phyloP scores from a whole-genome alignment of 2,329 filamentous ascomycete genomes.

The Xylaria sp. region DNA sequence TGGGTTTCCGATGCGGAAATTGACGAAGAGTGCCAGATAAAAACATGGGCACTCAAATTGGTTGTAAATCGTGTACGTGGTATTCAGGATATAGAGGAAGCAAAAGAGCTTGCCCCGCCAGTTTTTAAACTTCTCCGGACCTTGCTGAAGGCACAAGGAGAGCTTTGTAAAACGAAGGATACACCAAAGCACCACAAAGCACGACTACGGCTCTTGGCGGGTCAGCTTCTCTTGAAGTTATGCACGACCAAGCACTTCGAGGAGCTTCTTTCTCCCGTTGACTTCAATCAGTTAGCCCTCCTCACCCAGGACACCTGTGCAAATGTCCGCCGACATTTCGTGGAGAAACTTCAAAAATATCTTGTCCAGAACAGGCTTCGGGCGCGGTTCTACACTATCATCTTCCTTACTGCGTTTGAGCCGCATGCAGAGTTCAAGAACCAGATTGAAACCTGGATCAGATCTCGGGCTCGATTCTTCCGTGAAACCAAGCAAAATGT shows the following conservation, averaged over 20 bases:
- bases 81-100: constrained; percentile 61
- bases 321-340: constrained; percentile 81
- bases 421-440: constrained; percentile 78
- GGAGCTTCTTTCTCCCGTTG: constrained; percentile 73
- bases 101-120: constrained; percentile 70
- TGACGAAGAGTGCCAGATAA: constrained; percentile 85
- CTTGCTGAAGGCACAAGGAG: constrained; percentile 79
- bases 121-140: constrained; percentile 84
- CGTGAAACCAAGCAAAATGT: constrained; percentile 68
- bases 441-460: constrained; percentile 87
- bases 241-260: constrained; percentile 82
- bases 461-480: constrained; percentile 78
- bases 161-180: constrained; percentile 78
- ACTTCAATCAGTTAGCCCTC: constrained; percentile 85
- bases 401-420: constrained; percentile 93
- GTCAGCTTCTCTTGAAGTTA: constrained; percentile 84
- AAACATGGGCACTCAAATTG: constrained; percentile 84
- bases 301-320: constrained; percentile 81
- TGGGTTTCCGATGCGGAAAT: constrained; percentile 76
- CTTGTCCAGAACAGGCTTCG: constrained; percentile 77
- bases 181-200: constrained; percentile 83
- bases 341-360: constrained; percentile 90
- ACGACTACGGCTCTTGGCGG: constrained; percentile 83
- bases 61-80: constrained; percentile 85
- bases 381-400: constrained; percentile 84